A percentile compares a stretch with the other conserved stretches of the same genome.
phyloP scores from a whole-genome alignment of 345 rosid species.

The Eucalyptus erythrocorys region DNA sequence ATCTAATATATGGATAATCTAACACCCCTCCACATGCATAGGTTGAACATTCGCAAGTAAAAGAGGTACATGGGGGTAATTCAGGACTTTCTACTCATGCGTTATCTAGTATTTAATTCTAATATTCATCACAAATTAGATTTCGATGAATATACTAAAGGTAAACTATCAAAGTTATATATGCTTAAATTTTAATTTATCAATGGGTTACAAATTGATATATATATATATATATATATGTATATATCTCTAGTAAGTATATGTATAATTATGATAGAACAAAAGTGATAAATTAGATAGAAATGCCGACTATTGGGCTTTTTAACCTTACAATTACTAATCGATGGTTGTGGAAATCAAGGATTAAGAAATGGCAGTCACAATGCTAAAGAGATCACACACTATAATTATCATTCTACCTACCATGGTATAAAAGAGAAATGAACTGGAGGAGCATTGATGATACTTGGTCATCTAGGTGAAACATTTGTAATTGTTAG shows the following conservation, averaged over 20 bases:
- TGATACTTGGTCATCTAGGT: not conserved
- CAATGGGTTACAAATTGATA: not conserved
- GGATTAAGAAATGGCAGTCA: not conserved
- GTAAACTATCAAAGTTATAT: not conserved
- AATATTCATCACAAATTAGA: not conserved
- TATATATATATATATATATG: not conserved
- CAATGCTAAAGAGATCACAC: not conserved
- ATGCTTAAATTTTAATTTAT: not conserved
- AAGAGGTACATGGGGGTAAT: not conserved
- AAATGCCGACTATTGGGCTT: not conserved
- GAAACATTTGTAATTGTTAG: not conserved
- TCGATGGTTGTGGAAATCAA: not conserved
- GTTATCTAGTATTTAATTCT: not conserved
- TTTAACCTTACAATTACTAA: not conserved
- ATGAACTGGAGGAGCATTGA: not conserved
- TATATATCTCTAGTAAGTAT: not conserved
- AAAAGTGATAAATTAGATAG: not conserved
- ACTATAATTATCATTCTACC: not conserved
- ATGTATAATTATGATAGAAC: not conserved
- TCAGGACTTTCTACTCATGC: not conserved
- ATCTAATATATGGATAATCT: not conserved
- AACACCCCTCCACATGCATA: not conserved
- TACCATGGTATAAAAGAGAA: not conserved
- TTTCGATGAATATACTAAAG: not conserved
- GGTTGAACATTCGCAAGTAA: not conserved